A percentile compares a stretch with the other conserved stretches of the same genome.
Conservation (phyloP, 305 asterid genomes). For the Lippia alba region DNA sequence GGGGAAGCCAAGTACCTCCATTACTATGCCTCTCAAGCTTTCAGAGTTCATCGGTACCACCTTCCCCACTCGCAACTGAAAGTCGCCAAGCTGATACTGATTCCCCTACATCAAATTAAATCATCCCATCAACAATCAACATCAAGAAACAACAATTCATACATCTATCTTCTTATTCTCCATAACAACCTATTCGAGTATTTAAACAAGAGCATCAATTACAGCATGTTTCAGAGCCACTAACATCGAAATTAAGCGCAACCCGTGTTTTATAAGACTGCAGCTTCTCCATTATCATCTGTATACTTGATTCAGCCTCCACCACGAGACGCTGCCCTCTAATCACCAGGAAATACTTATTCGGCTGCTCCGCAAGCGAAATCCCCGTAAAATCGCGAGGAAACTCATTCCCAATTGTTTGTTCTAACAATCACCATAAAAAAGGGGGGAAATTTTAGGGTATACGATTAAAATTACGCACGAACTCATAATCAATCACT, state of each 20-base stretch:
- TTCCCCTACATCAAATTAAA: constrained; percentile 56
- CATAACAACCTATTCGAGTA: neutral
- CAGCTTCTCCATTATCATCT: constrained; percentile 86
- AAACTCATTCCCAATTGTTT: constrained; percentile 56
- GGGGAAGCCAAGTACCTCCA: constrained; percentile 72
- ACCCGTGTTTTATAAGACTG: constrained; percentile 87
- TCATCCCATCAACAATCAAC: constrained; percentile 17
- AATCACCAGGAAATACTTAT: constrained; percentile 75
- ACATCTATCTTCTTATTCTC: constrained; percentile 3
- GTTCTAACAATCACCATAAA: constrained; percentile 52
- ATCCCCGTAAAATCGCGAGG: constrained; percentile 94
- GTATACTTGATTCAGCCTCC: constrained; percentile 86
- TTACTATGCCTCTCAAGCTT: constrained; percentile 89
- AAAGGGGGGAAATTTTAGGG: neutral
- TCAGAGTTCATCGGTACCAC: constrained; percentile 83
- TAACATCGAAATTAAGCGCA: constrained; percentile 86
- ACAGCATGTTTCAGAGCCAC: constrained; percentile 31
- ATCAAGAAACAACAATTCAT: constrained; percentile 15
- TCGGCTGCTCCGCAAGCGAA: constrained; percentile 86
- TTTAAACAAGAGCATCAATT: neutral
- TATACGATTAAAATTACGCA: neutral
- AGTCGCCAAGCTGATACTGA: constrained; percentile 89
- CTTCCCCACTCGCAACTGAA: constrained; percentile 92
- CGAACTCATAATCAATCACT: neutral
- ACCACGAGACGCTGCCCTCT: constrained; percentile 85